Base-by-base conservation (phyloP, 2,329 filamentous ascomycete species). In the Xylariaceae sp. region DNA sequence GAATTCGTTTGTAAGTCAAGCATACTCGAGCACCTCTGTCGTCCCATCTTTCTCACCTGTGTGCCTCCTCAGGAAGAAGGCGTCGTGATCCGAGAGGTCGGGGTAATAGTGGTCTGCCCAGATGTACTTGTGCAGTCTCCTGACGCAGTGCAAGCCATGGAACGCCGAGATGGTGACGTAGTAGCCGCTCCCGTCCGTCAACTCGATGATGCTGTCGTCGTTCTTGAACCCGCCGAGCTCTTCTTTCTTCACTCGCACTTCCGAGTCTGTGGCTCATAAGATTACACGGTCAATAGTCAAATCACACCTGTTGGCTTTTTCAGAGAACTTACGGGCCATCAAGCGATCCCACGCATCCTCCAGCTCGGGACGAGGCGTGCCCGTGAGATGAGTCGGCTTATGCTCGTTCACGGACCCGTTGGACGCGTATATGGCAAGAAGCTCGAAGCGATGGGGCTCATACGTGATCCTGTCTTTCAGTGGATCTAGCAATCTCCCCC, bases 81-180 rank as follows among this genome's bases (percentile, higher is more conserved):
- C 3, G 13, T 36, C 33, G 11, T 29, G 14, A 9, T 36, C 33
- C 2, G 33, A 28, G 16, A 36, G 23, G 9, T 36, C 16, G 9
- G 23, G 14, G 15, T 36, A 36, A n/a, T 36, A 36, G 23, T 28
- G 23, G 3, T 36, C 33, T 28, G 23, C 7, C 23, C 24, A 36
- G 11, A 36, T 16, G 12, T 36, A 36, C 5, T 36, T 28, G 15
- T 36, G 33, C 8, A 36, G 14, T 28, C 33, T 28, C 14, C 24
- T n/a, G 5, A 36, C 15, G n/a, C 33, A 36, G 15, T 36, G 33
- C 2, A 36, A 16, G 24, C 33, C 33, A 16, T 36, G 33, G 24
- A 28, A 36, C 12, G 16, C 33, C 7, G 33, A 28, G 3, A 36
- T 18, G 3, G 33, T 36, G 11, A 36, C 33, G n/a, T 28, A 36